A percentile compares a stretch with the other conserved stretches of the same genome.
These are phyloP conservation scores for Akanthomyces lecanii DNA, from an alignment of 2,329 filamentous ascomycete species.

Conservation along the genomic window DNA sequence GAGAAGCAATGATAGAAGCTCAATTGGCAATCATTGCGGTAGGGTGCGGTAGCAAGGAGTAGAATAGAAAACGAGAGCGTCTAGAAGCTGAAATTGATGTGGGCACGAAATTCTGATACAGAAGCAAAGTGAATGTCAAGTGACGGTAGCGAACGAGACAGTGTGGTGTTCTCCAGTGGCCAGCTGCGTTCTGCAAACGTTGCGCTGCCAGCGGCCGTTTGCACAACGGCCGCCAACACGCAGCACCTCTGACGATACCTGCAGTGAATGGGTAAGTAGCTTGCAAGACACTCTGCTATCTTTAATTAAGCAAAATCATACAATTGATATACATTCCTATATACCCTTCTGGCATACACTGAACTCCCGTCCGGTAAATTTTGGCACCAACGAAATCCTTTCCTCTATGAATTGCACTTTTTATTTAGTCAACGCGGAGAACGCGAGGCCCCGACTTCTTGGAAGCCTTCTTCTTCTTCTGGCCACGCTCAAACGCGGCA, in stretches of 20 bases:
- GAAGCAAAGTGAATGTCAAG: slow-evolving; percentile 8
- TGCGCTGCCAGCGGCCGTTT: slow-evolving; percentile 3
- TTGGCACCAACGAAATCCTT: slow-evolving; percentile 5
- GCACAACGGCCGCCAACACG: not conserved
- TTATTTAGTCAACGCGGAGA: slow-evolving; percentile 63
- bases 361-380: slow-evolving; percentile 22
- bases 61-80: not conserved
- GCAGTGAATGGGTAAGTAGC: not conserved
- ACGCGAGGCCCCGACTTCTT: slow-evolving; percentile 71
- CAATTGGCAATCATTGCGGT: slow-evolving; percentile 8
- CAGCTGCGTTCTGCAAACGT: not conserved
- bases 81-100: not conserved
- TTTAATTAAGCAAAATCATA: slow-evolving; percentile 27
- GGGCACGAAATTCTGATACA: not conserved
- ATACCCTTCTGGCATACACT: slow-evolving; percentile 33
- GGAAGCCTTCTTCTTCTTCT: slow-evolving; percentile 73
- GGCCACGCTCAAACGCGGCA: slow-evolving; percentile 68
- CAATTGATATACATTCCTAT: slow-evolving; percentile 22
- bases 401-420: slow-evolving; percentile 7
- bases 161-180: not conserved
- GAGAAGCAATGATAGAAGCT: slow-evolving; percentile 6
- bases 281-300: not conserved
- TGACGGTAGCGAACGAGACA: not conserved
- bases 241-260: not conserved
- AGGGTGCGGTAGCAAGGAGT: not conserved